Evolutionary conservation across 257 asterid species (phyloP), one percentile per base, ranked within the genome.

Genomic region (Leonotis leonurus): DNA sequence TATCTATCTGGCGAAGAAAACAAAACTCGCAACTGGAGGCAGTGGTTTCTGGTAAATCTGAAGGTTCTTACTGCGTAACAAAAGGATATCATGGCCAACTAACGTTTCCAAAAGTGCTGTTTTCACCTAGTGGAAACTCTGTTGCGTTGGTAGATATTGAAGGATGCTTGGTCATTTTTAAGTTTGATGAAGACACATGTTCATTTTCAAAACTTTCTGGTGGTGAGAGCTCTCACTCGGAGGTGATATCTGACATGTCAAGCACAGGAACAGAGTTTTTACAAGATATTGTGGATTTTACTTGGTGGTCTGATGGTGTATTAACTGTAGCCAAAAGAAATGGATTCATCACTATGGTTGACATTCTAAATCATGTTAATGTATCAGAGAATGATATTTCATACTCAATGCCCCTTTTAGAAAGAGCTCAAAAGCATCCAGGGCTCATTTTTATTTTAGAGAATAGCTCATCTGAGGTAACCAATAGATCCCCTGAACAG

Each of bases 221-320:
- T 62, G 78, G 70, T 69, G 76, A 45, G 79, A 75, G 73, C 49
- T 66, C 32, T 37, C 49, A 56, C 65, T 56, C 74, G n/a, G 55
- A 68, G 67, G 74, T 61, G 17, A 66, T 48, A 62, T 58, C 46
- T 66, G 81, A 73, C 55, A 46, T 52, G 20, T 73, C 85, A 64
- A 73, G 64, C 68, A 48, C 72, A 54, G 67, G 71, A 64, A 62
- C 66, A 32, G 79, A 71, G 59, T 55, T 36, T 53, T 49, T 78
- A 45, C 79, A 69, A 27, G 81, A 84, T 65, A 43, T 83, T 60
- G 66, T 80, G 73, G 97, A 89, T 79, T 93, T 89, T 70, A 68
- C 94, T 71, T 93, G 99, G 99, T 92, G 99, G 99, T 86, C 96
- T 66, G 81, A 86, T 65, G 78, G 73, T 69, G 70, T 80, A 64